phyloP scores from a whole-genome alignment of 805 yeast species.

The Hanseniaspora occidentalis region DNA sequence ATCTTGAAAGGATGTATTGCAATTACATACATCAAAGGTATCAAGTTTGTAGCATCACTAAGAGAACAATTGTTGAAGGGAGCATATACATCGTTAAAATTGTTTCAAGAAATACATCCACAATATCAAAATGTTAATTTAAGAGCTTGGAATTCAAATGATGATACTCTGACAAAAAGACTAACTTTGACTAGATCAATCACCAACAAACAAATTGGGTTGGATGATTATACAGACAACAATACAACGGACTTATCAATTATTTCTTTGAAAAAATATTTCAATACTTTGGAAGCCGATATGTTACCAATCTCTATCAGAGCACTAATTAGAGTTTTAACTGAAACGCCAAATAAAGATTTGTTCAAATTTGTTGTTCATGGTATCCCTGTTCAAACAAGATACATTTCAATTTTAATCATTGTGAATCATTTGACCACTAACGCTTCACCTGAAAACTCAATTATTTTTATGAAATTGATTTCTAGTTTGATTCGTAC shows the following conservation, averaged over 20 bases:
- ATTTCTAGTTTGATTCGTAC: conserved; percentile 56
- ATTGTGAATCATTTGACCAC: conserved; percentile 25
- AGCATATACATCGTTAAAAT: conserved; percentile 14
- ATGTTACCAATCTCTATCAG: conserved; percentile 48
- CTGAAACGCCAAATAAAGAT: conserved; percentile 22
- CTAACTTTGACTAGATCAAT: conserved; percentile 18
- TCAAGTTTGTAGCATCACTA: conserved; percentile 19
- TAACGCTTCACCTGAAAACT: conserved; percentile 8
- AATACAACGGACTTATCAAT: conserved; percentile 23
- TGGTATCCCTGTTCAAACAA: conserved; percentile 70
- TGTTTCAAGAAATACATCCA: conserved; percentile 10
- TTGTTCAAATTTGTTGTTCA: conserved; percentile 54
- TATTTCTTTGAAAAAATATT: conserved; percentile 41
- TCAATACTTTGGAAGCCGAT: conserved; percentile 47
- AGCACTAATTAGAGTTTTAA: conserved; percentile 36
- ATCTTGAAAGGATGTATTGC: conserved; percentile 21
- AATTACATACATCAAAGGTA: conserved; percentile 18
- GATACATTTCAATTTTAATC: conserved; percentile 51
- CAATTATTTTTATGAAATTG: conserved; percentile 27
- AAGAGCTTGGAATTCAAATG: background rate
- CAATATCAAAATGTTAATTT: background rate
- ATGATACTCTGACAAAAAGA: background rate
- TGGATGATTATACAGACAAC: conserved; percentile 14
- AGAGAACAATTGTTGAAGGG: conserved; percentile 17
- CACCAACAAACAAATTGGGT: conserved; percentile 15